A percentile compares a stretch with the other conserved stretches of the same genome.
phyloP scores from a whole-genome alignment of 2,329 filamentous ascomycete genomes.

The Knufia fluminis region DNA sequence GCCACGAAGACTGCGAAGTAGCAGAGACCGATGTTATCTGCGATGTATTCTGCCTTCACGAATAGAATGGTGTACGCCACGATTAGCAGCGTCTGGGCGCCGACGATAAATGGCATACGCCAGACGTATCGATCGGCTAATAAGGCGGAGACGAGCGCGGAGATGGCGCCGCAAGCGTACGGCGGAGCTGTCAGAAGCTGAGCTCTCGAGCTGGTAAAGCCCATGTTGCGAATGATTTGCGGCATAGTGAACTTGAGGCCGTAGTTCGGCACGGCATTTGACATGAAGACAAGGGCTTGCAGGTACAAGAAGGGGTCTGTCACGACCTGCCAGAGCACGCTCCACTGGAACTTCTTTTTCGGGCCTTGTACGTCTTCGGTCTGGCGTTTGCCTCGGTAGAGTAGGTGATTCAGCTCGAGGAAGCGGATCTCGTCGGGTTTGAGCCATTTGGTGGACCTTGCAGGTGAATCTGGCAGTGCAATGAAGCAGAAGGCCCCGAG shows the following conservation, averaged over 20 bases:
- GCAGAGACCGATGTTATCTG: constrained; percentile 33
- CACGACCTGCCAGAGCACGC: constrained; percentile 31
- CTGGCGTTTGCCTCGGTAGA: constrained; percentile 7
- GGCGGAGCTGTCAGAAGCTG: constrained; percentile 29
- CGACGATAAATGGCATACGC: constrained; percentile 34
- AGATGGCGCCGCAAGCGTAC: constrained; percentile 27
- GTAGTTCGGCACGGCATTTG: constrained; percentile 32
- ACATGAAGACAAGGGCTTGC: constrained; percentile 36
- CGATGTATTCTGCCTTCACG: constrained; percentile 29
- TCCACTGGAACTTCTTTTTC: not conserved
- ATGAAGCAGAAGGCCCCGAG: constrained; percentile 32
- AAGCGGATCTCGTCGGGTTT: constrained; percentile 2
- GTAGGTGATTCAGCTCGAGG: constrained; percentile 5
- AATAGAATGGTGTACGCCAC: constrained; percentile 31
- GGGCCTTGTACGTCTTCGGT: constrained; percentile 27
- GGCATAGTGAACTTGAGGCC: constrained; percentile 30
- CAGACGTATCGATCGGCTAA: constrained; percentile 32
- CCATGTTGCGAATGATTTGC: constrained; percentile 35
- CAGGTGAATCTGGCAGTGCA: constrained; percentile 1
- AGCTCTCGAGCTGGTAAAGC: constrained; percentile 30
- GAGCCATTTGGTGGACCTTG: constrained; percentile 3
- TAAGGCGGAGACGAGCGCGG: constrained; percentile 26
- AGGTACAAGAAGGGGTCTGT: constrained; percentile 42
- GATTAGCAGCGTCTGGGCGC: constrained; percentile 29
- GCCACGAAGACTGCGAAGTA: constrained; percentile 40